Conservation (phyloP, 192 early-diverging fungal genomes). For the Coemansia biformis region DNA sequence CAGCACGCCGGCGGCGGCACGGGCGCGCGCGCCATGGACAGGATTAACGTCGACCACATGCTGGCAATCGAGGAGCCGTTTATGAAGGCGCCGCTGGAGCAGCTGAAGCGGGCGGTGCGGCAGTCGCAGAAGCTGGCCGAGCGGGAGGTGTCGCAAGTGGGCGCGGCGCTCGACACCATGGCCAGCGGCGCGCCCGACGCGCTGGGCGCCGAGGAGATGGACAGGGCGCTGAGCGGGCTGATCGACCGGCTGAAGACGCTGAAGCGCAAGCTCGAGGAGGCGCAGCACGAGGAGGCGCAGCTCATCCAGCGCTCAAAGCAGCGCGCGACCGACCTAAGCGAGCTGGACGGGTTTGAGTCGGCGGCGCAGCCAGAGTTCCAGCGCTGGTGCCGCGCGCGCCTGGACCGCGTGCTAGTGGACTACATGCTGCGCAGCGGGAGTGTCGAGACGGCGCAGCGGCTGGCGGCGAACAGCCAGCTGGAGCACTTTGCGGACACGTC, state of each 20-base stretch:
- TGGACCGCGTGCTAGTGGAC: conserved; percentile 89
- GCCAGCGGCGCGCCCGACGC: conserved; percentile 27
- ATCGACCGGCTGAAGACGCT: conserved; percentile 60
- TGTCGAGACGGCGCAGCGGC: conserved; percentile 63
- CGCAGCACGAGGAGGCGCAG: conserved; percentile 67
- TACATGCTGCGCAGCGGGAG: conserved; percentile 91
- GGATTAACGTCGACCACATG: conserved; percentile 69
- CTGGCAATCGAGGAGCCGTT: conserved; percentile 91
- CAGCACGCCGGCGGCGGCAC: too few species aligned
- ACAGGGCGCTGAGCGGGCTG: conserved; percentile 59
- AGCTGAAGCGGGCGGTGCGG: conserved; percentile 68
- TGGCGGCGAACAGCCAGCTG: conserved; percentile 50
- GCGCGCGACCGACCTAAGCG: conserved; percentile 72
- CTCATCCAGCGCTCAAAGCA: conserved; percentile 65
- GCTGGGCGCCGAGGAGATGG: conserved; percentile 52
- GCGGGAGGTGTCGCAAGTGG: conserved; percentile 57
- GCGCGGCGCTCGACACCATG: conserved; percentile 15
- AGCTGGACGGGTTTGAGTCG: conserved; percentile 60
- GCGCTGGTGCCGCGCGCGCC: conserved; percentile 78
- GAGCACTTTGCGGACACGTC: conserved; percentile 81
- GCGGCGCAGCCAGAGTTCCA: conserved; percentile 67
- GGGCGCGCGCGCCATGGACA: conserved; percentile 53
- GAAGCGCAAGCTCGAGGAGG: conserved; percentile 77
- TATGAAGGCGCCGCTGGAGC: conserved; percentile 88
- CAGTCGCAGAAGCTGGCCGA: conserved; percentile 76